Base-by-base conservation (phyloP, 306 rosid genomes). In the Adenanthera pavonina region DNA sequence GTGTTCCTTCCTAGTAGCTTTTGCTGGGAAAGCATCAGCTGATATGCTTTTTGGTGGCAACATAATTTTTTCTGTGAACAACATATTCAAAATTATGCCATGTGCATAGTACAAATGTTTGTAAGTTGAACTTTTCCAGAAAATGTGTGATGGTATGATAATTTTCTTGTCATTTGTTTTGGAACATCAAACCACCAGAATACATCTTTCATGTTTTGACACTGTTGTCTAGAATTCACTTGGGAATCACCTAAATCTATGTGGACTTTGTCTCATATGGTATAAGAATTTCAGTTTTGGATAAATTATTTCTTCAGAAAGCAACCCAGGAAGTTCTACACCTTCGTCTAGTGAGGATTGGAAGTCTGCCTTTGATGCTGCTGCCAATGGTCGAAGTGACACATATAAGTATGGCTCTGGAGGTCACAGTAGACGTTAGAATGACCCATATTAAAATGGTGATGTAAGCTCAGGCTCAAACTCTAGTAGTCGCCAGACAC, bases 291-390 rank as follows among this genome's bases (percentile, higher is more conserved):
- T 61, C 20, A 14, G 6, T 35, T 80, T 75, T 70, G 30, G 52
- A 51, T 64, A 20, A 60, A 46, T 54, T 62, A 46, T 69, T 44
- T 14, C 17, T 82, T 49, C 89, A 88, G 91, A 81, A 79, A 88
- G 72, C 87, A 81, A 84, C 81, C 83, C 84, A 65, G 78, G 65
- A 81, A 86, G 52, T 75, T 75, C 84, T 43, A 86, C 82, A 40
- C 80, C 84, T 38, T 49, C 86, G 34, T 49, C 85, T 52, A 86
- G 86, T 65, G 91, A 88, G 72, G 91, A 88, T 77, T 88, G 91
- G 89, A 88, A 84, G 54, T 81, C 89, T 78, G 89, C 89, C 3
- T 88, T 88, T 85, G 87, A 88, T 78, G 84, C 89, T 61, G 91
- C 91, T 81, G 91, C 89, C 20, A 88, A 75, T 48, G 12, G 52